Percentiles rank a stretch among this genome's conserved stretches.
Evolutionary conservation across 2,329 filamentous ascomycete genomes (phyloP).

Genomic region (Dendryphion nanum): DNA sequence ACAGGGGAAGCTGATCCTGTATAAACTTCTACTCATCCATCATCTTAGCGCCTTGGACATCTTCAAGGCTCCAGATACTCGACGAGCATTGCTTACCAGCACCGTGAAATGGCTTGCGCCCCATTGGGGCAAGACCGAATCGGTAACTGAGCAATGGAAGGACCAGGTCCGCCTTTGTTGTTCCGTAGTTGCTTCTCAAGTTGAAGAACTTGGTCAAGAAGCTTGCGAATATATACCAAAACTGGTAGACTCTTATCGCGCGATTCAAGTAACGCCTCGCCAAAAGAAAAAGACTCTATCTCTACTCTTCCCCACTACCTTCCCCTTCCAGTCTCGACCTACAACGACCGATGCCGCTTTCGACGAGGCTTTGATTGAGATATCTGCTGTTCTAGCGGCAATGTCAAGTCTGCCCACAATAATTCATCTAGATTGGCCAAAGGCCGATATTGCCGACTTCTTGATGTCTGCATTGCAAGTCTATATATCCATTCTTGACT

Average conservation of each 20-base stretch:
- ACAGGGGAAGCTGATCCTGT: conserved; percentile 86
- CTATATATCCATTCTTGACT: conserved; percentile 83
- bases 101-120: conserved; percentile 89
- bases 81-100: conserved; percentile 71
- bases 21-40: conserved; percentile 89
- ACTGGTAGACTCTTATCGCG: conserved; percentile 83
- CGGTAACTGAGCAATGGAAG: conserved; percentile 81
- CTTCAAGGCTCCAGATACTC: conserved; percentile 76
- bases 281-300: conserved; percentile 64
- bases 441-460: conserved; percentile 72
- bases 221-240: conserved; percentile 88
- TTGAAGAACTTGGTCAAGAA: conserved; percentile 73
- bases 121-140: conserved; percentile 78
- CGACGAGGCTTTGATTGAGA: conserved; percentile 84
- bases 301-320: conserved; percentile 83
- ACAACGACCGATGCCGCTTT: conserved; percentile 63
- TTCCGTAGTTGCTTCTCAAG: conserved; percentile 84
- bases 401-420: conserved; percentile 72
- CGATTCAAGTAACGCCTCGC: conserved; percentile 67
- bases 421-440: conserved; percentile 72
- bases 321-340: conserved; percentile 78
- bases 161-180: conserved; percentile 93
- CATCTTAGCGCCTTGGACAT: conserved; percentile 82
- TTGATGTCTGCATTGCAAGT: conserved; percentile 78
- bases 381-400: conserved; percentile 82